Evolutionary conservation across 352 stramenopile genomes (phyloP), one percentile per base, ranked within the genome.

Genomic region (Pythium brassicae): DNA sequence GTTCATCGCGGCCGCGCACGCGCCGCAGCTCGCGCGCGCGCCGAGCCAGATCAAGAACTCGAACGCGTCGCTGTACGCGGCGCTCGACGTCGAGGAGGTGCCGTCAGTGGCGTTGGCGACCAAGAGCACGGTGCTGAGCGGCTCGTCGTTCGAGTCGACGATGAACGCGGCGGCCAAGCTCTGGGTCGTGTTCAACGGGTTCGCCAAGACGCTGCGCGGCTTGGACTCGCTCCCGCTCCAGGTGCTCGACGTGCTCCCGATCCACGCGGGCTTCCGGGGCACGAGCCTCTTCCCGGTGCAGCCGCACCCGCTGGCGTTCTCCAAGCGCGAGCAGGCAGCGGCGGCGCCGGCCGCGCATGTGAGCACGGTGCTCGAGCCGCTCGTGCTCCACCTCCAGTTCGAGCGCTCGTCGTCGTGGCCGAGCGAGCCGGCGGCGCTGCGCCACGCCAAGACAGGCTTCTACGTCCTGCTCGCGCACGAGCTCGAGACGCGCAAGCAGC

Each of bases 401-500:
- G 87, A 97, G 52, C 78, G 80, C 17, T 94, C 81, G 8, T 92
- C 83, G 17, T 79, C 83, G 40, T 97, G 88, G 88, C 88, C 88
- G 4, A 92, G 74, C 37, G 79, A 94, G n/a, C 76, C 76, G 60
- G 69, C 82, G 14, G 88, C 87, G 5, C 57, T 97, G 37, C 68
- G 74, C 39, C 78, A 94, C 51, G 84, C 83, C 5, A 96, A 96
- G 69, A 89, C 82, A 5, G 88, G 85, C 1, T 96, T 97, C 61
- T 96, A 95, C 66, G 83, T 96, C 15, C 78, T 96, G 40, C 78
- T 97, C 26, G 83, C 76, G 1, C 74, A 96, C 43, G 80, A 94
- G 53, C 68, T 96, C 0, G 76, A 91, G 44, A 80, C 78, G 4
- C 67, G 67, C 20, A 66, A 78, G 27, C 63, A 78, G 19, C 51